phyloP scores from a whole-genome alignment of 2,329 filamentous ascomycete species.

The Stylonectria norvegica region DNA sequence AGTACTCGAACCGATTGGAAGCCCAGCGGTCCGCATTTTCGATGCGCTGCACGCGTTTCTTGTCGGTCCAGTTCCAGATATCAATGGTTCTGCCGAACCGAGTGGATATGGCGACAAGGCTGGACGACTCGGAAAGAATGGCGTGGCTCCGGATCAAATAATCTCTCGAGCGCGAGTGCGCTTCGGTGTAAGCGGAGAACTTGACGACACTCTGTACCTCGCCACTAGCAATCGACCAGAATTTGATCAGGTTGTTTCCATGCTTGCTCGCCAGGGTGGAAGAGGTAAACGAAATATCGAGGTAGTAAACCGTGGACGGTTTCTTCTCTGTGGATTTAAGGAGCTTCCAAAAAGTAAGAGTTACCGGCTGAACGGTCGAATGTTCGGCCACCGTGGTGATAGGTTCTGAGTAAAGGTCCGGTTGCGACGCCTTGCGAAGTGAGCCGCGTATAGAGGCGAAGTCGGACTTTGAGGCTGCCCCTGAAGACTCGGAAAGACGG shows the following conservation, averaged over 20 bases:
- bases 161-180: constrained; percentile 37
- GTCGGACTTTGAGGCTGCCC: constrained; percentile 7
- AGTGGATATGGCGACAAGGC: constrained; percentile 37
- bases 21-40: constrained; percentile 38
- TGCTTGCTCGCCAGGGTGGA: constrained; percentile 36
- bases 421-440: constrained; percentile 5
- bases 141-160: constrained; percentile 43
- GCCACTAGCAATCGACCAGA: constrained; percentile 81
- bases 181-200: constrained; percentile 38
- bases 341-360: constrained; percentile 19
- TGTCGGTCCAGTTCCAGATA: constrained; percentile 39
- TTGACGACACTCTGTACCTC: constrained; percentile 57
- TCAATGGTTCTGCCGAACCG: constrained; percentile 39
- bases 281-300: constrained; percentile 35
- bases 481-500: constrained; percentile 13
- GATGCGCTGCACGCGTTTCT: constrained; percentile 38
- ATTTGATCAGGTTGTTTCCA: constrained; percentile 75
- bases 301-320: constrained; percentile 32
- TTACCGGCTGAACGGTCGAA: too few relatives aligned
- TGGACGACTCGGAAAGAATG: constrained; percentile 39
- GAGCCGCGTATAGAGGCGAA: constrained; percentile 5
- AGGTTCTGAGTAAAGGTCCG: background rate
- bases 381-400: too few relatives aligned
- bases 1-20: constrained; percentile 33
- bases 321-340: constrained; percentile 29